Base-by-base conservation (phyloP, 441 rosid genomes). In the Pelargonium cotyledonis region DNA sequence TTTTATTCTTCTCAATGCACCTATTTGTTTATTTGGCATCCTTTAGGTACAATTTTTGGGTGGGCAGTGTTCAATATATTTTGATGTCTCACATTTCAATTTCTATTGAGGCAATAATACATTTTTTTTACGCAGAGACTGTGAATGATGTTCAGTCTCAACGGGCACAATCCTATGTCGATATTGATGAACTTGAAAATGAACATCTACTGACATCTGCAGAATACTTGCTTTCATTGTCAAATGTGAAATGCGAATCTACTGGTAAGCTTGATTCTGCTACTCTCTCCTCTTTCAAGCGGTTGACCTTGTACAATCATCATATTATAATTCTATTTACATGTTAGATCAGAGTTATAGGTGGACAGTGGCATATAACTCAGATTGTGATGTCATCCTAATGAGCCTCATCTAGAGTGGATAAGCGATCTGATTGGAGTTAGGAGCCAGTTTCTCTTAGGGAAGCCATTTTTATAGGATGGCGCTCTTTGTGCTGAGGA, bases 131-230 rank as follows among this genome's bases (percentile, higher is more conserved):
- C 69, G 38, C 74, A 73, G 89, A 80, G 71, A 81, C 77, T 43
- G 80, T 77, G 15, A 68, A 76, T 75, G 88, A 68, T 70, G 74
- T 73, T 65, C 90, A 75, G 73, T 75, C 86, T 67, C 84, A 68
- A 76, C 75, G 80, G 68, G 72, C 60, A 66, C 87, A 77, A 73
- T 74, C 72, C 75, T 86, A 77, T 80, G 77, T 92, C 70, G 92
- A 86, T 78, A 77, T 84, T 0, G 86, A 86, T 80, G 80, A 81
- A 78, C 89, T 95, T 73, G 89, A 95, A 78, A 80, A 78, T 65
- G 97, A 92, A 82, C 87, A 79, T 80, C 84, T 95, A 69, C 82
- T 90, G 55, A 88, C 97, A 57, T 86, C 95, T 5, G 98, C 96
- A 38, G 96, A 90, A 77, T 85, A 87, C 81, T 76, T 85, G 78